Percentiles rank a stretch among this genome's conserved stretches.
Evolutionary conservation across 2,329 filamentous ascomycete species (phyloP).

Genomic region (Botrytis porri): DNA sequence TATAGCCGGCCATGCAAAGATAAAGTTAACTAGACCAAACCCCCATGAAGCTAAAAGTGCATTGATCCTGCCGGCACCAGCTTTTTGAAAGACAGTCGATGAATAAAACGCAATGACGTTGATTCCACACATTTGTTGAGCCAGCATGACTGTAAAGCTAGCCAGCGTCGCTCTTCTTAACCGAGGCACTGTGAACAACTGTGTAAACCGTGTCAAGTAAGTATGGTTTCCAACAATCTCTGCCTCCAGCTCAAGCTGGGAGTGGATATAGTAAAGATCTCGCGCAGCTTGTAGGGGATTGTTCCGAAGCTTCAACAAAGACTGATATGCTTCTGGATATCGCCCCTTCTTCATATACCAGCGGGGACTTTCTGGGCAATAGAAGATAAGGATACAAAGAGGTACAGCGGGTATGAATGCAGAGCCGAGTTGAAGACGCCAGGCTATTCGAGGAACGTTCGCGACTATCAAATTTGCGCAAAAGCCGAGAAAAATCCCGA

Average conservation of each 20-base stretch:
- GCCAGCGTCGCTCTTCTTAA: slow-evolving; percentile 71
- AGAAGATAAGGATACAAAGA: slow-evolving; percentile 53
- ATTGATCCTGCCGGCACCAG: slow-evolving; percentile 53
- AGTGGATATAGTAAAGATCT: slow-evolving; percentile 60
- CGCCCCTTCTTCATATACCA: slow-evolving; percentile 64
- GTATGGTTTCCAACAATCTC: slow-evolving; percentile 35
- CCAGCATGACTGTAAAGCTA: slow-evolving; percentile 64
- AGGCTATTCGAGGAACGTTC: slow-evolving; percentile 54
- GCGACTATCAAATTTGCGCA: slow-evolving; percentile 63
- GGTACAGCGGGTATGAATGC: slow-evolving; percentile 64
- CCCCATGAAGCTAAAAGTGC: slow-evolving; percentile 18
- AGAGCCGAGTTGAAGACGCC: slow-evolving; percentile 62
- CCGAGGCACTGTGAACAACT: slow-evolving; percentile 67
- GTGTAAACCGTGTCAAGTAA: slow-evolving; percentile 53
- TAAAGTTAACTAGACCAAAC: slow-evolving; percentile 47
- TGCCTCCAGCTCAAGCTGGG: slow-evolving; percentile 48
- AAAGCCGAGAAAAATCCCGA: slow-evolving; percentile 67
- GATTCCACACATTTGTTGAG: slow-evolving; percentile 40
- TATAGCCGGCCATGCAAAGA: slow-evolving; percentile 51
- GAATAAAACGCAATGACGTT: slow-evolving; percentile 72
- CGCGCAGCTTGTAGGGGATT: slow-evolving; percentile 58
- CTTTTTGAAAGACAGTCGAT: slow-evolving; percentile 58
- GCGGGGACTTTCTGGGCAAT: slow-evolving; percentile 63
- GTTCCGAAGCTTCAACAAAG: slow-evolving; percentile 56
- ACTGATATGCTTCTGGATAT: slow-evolving; percentile 53